These are phyloP conservation scores for Teunomyces gatunensis DNA, from an alignment of 805 yeast species.

Conservation along the genomic window DNA sequence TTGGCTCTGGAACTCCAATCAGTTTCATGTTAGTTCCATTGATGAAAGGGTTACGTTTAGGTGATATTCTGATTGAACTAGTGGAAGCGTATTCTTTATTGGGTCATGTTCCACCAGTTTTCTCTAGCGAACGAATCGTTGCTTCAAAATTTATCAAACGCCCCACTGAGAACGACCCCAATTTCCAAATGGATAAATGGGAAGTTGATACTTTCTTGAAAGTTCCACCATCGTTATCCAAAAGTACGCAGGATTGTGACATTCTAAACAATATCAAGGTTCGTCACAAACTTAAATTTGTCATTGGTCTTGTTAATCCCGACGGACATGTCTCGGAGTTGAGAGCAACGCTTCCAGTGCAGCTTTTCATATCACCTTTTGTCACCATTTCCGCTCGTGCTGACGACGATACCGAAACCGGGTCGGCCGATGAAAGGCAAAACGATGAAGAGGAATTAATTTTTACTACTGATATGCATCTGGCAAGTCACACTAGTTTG, in stretches of 20 bases:
- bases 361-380: slow-evolving; percentile 74
- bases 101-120: slow-evolving; percentile 55
- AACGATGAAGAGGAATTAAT: slow-evolving; percentile 25
- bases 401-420: slow-evolving; percentile 20
- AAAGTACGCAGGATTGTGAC: slow-evolving; percentile 85
- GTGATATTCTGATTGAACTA: slow-evolving; percentile 65
- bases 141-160: slow-evolving; percentile 44
- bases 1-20: slow-evolving; percentile 76
- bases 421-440: background rate
- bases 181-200: slow-evolving; percentile 61
- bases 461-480: slow-evolving; percentile 22
- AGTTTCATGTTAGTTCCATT: slow-evolving; percentile 74
- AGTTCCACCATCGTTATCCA: slow-evolving; percentile 70
- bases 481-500: slow-evolving; percentile 22
- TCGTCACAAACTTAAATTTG: slow-evolving; percentile 83
- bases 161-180: slow-evolving; percentile 43
- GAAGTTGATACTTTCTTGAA: slow-evolving; percentile 58
- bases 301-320: slow-evolving; percentile 73
- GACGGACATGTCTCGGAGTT: slow-evolving; percentile 93
- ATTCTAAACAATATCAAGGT: slow-evolving; percentile 69
- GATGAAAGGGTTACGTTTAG: slow-evolving; percentile 74
- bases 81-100: slow-evolving; percentile 66
- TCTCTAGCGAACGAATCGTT: slow-evolving; percentile 61
- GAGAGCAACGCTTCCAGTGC: slow-evolving; percentile 84
- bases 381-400: slow-evolving; percentile 61